Evolutionary conservation across 768 basidiomycete species (phyloP).

Genomic region (Postia placenta): DNA sequence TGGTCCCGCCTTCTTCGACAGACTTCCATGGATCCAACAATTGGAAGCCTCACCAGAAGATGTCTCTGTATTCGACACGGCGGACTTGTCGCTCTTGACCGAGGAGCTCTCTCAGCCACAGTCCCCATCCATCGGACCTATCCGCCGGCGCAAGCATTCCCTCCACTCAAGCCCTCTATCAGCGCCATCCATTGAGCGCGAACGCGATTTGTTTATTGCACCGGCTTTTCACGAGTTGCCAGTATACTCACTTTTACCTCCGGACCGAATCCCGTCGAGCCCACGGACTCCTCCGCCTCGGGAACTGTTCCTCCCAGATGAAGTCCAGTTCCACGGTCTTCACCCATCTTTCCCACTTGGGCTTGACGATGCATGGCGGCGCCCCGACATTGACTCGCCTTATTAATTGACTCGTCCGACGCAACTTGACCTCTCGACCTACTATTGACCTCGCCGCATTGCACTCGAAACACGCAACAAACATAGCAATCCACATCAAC

Average conservation of each 20-base stretch:
- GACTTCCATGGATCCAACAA: slow-evolving; percentile 62
- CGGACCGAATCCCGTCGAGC: slow-evolving; percentile 3
- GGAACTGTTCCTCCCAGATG: slow-evolving; percentile 6
- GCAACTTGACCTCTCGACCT: slow-evolving; percentile 5
- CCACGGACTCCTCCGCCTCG: slow-evolving; percentile 15
- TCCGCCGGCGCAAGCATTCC: slow-evolving; percentile 53
- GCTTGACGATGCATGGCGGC: slow-evolving; percentile 9
- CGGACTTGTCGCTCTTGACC: slow-evolving; percentile 56
- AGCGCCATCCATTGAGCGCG: slow-evolving; percentile 4
- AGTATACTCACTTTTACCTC: background rate
- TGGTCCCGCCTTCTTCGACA: slow-evolving; percentile 43
- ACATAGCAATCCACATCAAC: background rate
- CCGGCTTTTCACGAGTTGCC: slow-evolving; percentile 5
- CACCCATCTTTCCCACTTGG: slow-evolving; percentile 15
- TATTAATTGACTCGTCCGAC: slow-evolving; percentile 6
- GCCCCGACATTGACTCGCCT: background rate
- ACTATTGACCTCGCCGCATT: background rate
- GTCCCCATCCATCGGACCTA: slow-evolving; percentile 40
- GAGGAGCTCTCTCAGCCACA: slow-evolving; percentile 16
- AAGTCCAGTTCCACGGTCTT: slow-evolving; percentile 15
- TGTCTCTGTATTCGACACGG: slow-evolving; percentile 46
- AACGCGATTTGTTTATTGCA: background rate
- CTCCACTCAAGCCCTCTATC: slow-evolving; percentile 43
- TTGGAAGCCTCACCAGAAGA: slow-evolving; percentile 42
- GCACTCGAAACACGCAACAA: background rate